Percentiles rank a stretch among this genome's conserved stretches.
phyloP scores from a whole-genome alignment of 805 yeast species.

The Candida patagonica region DNA sequence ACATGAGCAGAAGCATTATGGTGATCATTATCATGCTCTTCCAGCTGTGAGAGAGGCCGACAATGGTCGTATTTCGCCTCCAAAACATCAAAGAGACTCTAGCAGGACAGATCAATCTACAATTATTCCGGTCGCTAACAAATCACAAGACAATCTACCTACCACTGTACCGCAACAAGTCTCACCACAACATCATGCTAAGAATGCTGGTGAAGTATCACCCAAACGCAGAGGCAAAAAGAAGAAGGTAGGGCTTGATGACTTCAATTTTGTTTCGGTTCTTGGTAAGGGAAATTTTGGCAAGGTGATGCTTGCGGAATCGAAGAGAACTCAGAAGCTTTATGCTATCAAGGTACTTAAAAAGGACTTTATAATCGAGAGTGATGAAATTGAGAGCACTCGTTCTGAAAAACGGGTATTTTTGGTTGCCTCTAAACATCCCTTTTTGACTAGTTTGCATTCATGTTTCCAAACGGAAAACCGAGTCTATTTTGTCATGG shows the following conservation, averaged over 20 bases:
- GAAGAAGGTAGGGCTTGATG: constrained; percentile 69
- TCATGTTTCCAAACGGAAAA: constrained; percentile 98
- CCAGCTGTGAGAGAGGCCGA: constrained; percentile 20
- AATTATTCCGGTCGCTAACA: too few species aligned
- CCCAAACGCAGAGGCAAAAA: constrained; percentile 4
- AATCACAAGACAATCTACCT: too few species aligned
- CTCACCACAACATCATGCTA: not conserved
- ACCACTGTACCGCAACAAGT: not conserved
- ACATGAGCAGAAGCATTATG: constrained; percentile 7
- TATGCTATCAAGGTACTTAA: constrained; percentile 96
- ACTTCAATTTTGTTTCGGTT: constrained; percentile 88
- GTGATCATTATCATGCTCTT: constrained; percentile 8
- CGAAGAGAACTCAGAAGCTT: constrained; percentile 65
- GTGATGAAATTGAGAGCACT: constrained; percentile 93
- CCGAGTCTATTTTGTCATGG: constrained; percentile 96
- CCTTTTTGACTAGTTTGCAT: constrained; percentile 80
- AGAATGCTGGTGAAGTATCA: not conserved
- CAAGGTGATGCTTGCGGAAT: constrained; percentile 94
- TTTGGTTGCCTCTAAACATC: constrained; percentile 75
- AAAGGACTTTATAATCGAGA: constrained; percentile 90
- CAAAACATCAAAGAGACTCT: not conserved
- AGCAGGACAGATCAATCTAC: constrained; percentile 12
- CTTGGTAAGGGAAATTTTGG: constrained; percentile 98
- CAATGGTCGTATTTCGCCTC: not conserved
- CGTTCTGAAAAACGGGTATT: constrained; percentile 92